Evolutionary conservation across 768 basidiomycete genomes (phyloP).

Genomic region (Lactarius evosmus): DNA sequence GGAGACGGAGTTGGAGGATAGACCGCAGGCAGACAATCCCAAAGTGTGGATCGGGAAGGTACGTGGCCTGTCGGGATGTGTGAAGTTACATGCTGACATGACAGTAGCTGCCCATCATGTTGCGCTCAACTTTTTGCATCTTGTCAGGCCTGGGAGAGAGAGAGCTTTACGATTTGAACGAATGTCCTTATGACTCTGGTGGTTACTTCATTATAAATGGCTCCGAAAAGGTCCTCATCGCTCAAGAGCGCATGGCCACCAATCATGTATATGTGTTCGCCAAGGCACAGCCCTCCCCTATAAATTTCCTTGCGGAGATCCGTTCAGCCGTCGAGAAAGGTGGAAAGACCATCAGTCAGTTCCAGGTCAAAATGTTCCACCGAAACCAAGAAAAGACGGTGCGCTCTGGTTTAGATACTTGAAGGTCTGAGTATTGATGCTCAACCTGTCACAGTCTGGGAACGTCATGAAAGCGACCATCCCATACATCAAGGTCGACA

Average conservation of each 20-base stretch:
- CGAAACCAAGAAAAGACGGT: slow-evolving; percentile 86
- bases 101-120: slow-evolving; percentile 93
- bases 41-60: slow-evolving; percentile 97
- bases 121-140: slow-evolving; percentile 93
- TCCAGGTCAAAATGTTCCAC: slow-evolving; percentile 97
- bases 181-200: slow-evolving; percentile 98
- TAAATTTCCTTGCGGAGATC: slow-evolving; percentile 95
- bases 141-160: slow-evolving; percentile 74
- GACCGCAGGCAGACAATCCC: slow-evolving; percentile 53
- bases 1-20: slow-evolving; percentile 69
- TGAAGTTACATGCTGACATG: background rate
- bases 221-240: slow-evolving; percentile 99
- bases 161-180: slow-evolving; percentile 87
- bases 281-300: slow-evolving; percentile 94
- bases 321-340: slow-evolving; percentile 97
- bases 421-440: slow-evolving; percentile 20
- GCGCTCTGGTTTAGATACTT: slow-evolving; percentile 35
- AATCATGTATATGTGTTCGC: slow-evolving; percentile 99
- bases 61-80: slow-evolving; percentile 29
- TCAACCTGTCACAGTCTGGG: slow-evolving; percentile 51
- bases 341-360: slow-evolving; percentile 96
- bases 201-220: slow-evolving; percentile 99
- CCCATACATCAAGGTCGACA: slow-evolving; percentile 97
- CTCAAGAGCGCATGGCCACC: slow-evolving; percentile 98
- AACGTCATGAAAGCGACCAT: slow-evolving; percentile 96